Base-by-base conservation (phyloP, 1,284 basidiomycete genomes). In the Papiliotrema fonsecae region DNA sequence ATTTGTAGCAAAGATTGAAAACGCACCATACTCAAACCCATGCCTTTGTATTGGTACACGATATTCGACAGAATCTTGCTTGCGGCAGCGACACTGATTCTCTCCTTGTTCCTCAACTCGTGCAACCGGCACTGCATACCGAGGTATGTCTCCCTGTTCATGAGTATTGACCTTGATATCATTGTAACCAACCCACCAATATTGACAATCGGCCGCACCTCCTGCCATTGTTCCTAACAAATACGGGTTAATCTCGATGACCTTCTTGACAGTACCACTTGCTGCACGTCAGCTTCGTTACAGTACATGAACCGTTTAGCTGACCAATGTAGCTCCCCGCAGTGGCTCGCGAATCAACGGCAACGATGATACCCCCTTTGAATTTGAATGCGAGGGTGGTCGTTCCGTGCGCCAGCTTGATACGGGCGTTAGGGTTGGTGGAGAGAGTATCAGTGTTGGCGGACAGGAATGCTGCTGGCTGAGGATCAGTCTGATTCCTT, bases 171-270 rank as follows among this genome's bases (percentile, higher is more conserved):
- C 38, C 32, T 11, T 13, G 51, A 45, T 16, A 27, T 19, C 0
- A 39, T 36, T 28, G 24, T 27, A 10, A 75, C 80, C 40, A 63
- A 60, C 72, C 42, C 43, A 74, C 72, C 72, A 74, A 53, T 73
- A 74, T 61, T 74, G 72, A 60, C 72, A 74, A 60, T 74, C 72
- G 14, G 91, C 91, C 57, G 94, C 94, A 76, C 93, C 94, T 76
- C 94, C 96, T 54, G 94, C 94, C 94, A 98, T 98, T 1, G 94
- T 98, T 52, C 96, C 96, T 27, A 98, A 81, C 47, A 99, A 77
- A 77, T 96, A 98, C 40, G 92, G 91, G 78, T 98, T 98, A 76
- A 99, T 98, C 78, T 98, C 96, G 64, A 99, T 98, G 56, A 99
- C 94, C 79, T 97, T 97, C 80, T 93, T 96, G 55, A 97, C 89